These are phyloP conservation scores for Leptodontidium sp. DNA, from an alignment of 2,329 filamentous ascomycete species.

Conservation along the genomic window DNA sequence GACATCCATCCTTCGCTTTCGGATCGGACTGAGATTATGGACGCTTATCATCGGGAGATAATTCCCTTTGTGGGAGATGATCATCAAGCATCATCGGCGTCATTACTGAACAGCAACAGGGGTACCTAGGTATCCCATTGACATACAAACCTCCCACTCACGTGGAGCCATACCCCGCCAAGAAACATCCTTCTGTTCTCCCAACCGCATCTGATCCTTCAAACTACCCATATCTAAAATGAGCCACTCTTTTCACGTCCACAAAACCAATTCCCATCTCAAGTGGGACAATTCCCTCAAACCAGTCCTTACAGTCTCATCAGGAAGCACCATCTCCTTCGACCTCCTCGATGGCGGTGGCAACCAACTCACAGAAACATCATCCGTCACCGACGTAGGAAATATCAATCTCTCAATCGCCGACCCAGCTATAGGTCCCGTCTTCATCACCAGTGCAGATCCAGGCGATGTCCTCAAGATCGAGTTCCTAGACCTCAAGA, in stretches of 20 bases:
- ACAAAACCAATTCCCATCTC: conserved; percentile 48
- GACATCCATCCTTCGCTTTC: not conserved
- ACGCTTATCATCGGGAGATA: not conserved
- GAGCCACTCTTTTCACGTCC: conserved; percentile 34
- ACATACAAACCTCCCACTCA: not conserved
- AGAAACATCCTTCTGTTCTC: not conserved
- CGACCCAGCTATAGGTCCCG: conserved; percentile 60
- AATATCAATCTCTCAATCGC: conserved; percentile 52
- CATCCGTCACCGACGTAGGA: conserved; percentile 50
- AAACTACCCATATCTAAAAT: conserved; percentile 19
- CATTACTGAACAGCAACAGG: too few species aligned
- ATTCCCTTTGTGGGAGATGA: not conserved
- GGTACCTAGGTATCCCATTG: not conserved
- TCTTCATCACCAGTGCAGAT: conserved; percentile 57
- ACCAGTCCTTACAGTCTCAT: conserved; percentile 56
- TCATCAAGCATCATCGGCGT: too few species aligned
- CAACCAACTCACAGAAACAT: conserved; percentile 56
- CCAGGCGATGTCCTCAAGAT: conserved; percentile 61
- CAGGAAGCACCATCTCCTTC: conserved; percentile 57
- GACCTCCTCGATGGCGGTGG: conserved; percentile 59
- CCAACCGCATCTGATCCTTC: not conserved
- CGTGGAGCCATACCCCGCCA: not conserved
- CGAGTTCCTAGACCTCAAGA: conserved; percentile 56
- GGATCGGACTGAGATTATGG: not conserved
- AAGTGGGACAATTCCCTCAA: conserved; percentile 58